phyloP scores from a whole-genome alignment of 768 basidiomycete genomes.

The Boletus pseudopeckii region DNA sequence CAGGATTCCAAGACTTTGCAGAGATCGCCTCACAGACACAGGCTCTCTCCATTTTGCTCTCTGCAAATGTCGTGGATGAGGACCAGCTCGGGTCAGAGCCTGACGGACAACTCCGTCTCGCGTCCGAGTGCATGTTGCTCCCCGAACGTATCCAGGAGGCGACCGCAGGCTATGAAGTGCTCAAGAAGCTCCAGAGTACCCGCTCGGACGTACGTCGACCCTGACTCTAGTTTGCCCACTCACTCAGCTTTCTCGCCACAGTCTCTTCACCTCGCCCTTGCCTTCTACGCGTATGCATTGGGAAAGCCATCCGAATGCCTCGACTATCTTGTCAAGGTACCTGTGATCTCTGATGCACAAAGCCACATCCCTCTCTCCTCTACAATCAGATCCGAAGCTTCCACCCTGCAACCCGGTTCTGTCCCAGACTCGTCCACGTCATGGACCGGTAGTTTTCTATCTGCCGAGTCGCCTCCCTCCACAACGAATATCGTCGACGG shows the following conservation, averaged over 20 bases:
- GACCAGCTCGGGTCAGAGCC: constrained; percentile 53
- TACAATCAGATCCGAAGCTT: constrained; percentile 40
- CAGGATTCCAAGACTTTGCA: constrained; percentile 54
- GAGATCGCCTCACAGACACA: constrained; percentile 70
- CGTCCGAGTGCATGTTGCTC: constrained; percentile 54
- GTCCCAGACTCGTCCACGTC: constrained; percentile 43
- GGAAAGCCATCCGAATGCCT: constrained; percentile 65
- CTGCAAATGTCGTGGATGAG: constrained; percentile 47
- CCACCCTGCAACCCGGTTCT: constrained; percentile 35
- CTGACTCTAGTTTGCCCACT: not conserved
- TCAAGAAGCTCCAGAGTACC: constrained; percentile 48
- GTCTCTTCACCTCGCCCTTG: constrained; percentile 66
- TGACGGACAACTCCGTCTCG: constrained; percentile 34
- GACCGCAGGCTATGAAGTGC: constrained; percentile 45
- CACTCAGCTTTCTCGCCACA: constrained; percentile 29
- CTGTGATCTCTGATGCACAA: constrained; percentile 51
- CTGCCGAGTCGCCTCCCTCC: constrained; percentile 38
- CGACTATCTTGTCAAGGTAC: constrained; percentile 50
- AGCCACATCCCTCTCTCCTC: constrained; percentile 47
- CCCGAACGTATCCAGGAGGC: constrained; percentile 60
- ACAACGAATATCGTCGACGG: constrained; percentile 63
- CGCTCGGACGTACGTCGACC: constrained; percentile 56
- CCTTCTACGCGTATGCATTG: constrained; percentile 79
- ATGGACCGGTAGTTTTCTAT: constrained; percentile 47
- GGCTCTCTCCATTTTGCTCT: constrained; percentile 54